Evolutionary conservation across 2,329 filamentous ascomycete species (phyloP).

Genomic region (Sporothrix euskadiensis): DNA sequence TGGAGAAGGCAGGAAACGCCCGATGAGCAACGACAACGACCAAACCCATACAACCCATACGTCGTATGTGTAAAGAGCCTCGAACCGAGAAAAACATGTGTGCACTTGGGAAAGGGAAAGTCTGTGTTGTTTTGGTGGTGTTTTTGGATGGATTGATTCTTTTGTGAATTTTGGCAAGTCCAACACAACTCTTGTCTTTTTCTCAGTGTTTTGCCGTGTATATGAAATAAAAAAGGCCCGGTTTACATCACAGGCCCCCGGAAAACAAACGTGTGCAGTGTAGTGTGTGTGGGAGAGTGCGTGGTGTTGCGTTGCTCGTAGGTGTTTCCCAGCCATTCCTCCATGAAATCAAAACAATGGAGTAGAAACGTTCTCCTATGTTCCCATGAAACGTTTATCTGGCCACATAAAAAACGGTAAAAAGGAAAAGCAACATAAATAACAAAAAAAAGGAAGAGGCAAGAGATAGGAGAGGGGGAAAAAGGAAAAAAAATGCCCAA

Average conservation of each 20-base stretch:
- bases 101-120: neutral
- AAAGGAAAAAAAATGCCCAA: neutral
- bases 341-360: slow-evolving; percentile 1
- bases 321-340: neutral
- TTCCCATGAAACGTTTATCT: slow-evolving; percentile 25
- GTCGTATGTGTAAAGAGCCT: neutral
- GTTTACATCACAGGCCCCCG: slow-evolving; percentile 22
- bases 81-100: neutral
- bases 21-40: slow-evolving; percentile 7
- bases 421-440: neutral
- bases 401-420: slow-evolving; percentile 21
- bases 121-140: neutral
- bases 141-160: neutral
- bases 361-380: slow-evolving; percentile 22
- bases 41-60: neutral
- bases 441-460: neutral
- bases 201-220: neutral
- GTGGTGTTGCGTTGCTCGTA: neutral
- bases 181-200: neutral
- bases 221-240: neutral
- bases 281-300: neutral
- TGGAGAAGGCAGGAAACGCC: neutral
- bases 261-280: neutral
- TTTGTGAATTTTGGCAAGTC: neutral
- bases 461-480: slow-evolving; percentile 4